Conservation (phyloP, 2,329 filamentous ascomycete genomes). For the Shiraia sp. region DNA sequence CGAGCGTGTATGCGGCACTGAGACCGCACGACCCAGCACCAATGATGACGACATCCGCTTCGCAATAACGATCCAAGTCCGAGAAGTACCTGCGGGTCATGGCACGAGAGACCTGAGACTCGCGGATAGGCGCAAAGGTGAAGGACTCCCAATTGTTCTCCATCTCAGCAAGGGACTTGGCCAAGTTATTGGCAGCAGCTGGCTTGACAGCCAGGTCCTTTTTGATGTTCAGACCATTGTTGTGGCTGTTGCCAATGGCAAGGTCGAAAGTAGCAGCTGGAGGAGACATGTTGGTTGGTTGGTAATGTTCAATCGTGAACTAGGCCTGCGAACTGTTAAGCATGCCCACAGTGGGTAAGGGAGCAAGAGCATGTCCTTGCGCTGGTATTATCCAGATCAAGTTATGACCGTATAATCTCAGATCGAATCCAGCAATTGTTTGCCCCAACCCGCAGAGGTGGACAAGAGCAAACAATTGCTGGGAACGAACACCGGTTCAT, state of each 20-base stretch:
- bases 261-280: constrained; percentile 66
- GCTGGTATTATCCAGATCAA: constrained; percentile 99
- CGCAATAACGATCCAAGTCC: constrained; percentile 85
- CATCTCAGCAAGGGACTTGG: constrained; percentile 65
- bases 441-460: neutral
- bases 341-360: constrained; percentile 33
- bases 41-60: constrained; percentile 92
- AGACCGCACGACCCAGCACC: constrained; percentile 89
- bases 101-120: constrained; percentile 88
- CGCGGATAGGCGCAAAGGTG: constrained; percentile 82
- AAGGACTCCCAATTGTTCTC: constrained; percentile 80
- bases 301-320: constrained; percentile 32
- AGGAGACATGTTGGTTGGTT: constrained; percentile 69
- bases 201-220: constrained; percentile 53
- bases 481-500: constrained; percentile 49
- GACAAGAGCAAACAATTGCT: constrained; percentile 7
- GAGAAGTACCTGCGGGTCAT: constrained; percentile 94
- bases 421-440: constrained; percentile 49
- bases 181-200: constrained; percentile 49
- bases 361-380: constrained; percentile 90
- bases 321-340: constrained; percentile 40
- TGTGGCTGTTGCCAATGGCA: constrained; percentile 32
- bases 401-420: constrained; percentile 94
- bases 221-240: constrained; percentile 43
- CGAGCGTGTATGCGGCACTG: constrained; percentile 81